Evolutionary conservation across 2,329 filamentous ascomycete genomes (phyloP).

Genomic region (Graphilbum fragrans): DNA sequence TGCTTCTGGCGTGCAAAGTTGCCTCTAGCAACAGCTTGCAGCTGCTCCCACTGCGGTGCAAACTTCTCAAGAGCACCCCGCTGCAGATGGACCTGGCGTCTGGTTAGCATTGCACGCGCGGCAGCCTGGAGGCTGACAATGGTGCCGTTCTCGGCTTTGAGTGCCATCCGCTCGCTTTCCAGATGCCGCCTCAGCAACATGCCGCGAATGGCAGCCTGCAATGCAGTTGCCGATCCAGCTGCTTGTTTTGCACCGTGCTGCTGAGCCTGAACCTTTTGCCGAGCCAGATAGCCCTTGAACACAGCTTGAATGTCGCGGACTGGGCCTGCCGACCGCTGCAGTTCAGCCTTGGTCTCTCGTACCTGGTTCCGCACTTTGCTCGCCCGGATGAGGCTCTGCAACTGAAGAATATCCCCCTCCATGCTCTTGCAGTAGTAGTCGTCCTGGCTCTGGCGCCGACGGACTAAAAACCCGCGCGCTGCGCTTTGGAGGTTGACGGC

Average conservation of each 20-base stretch:
- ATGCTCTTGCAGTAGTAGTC: conserved; percentile 58
- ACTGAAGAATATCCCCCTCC: conserved; percentile 58
- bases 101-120: conserved; percentile 48
- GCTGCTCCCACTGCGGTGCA: conserved; percentile 34
- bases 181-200: conserved; percentile 48
- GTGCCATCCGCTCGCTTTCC: conserved; percentile 36
- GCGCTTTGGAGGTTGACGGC: conserved; percentile 70
- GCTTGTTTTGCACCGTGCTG: conserved; percentile 41
- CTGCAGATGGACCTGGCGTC: conserved; percentile 39
- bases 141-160: conserved; percentile 36
- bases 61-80: conserved; percentile 38
- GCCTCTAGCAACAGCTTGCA: conserved; percentile 37
- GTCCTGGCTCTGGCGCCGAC: conserved; percentile 48
- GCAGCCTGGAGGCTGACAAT: conserved; percentile 52
- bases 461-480: conserved; percentile 61
- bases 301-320: conserved; percentile 54
- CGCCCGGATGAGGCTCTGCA: conserved; percentile 73
- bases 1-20: conserved; percentile 32
- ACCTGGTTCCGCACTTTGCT: conserved; percentile 50
- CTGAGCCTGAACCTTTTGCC: conserved; percentile 43
- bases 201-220: conserved; percentile 59
- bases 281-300: conserved; percentile 54
- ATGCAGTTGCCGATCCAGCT: conserved; percentile 37
- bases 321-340: conserved; percentile 49
- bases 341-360: conserved; percentile 41